These are phyloP conservation scores for Ophiostoma ips DNA, from an alignment of 2,329 filamentous ascomycete species.

Conservation along the genomic window DNA sequence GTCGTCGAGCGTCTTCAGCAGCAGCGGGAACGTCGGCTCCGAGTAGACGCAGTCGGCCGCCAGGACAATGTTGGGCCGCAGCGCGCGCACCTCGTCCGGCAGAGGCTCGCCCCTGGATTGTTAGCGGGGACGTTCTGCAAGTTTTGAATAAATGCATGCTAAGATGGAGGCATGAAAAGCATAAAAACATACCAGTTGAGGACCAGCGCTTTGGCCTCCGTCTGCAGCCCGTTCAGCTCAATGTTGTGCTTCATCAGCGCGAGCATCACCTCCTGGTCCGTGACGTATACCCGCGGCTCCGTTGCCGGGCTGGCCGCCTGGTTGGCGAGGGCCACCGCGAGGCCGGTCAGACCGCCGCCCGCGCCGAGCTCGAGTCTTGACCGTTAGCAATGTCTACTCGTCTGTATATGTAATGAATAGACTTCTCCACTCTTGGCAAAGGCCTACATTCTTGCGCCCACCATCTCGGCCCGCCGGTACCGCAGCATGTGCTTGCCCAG, in stretches of 20 bases:
- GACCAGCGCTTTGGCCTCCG: slow-evolving; percentile 50
- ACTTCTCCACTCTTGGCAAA: neutral
- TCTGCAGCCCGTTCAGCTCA: slow-evolving; percentile 56
- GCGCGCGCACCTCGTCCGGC: slow-evolving; percentile 34
- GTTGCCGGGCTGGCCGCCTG: neutral
- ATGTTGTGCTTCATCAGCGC: slow-evolving; percentile 79
- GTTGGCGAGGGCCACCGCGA: slow-evolving; percentile 45
- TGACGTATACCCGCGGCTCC: slow-evolving; percentile 50
- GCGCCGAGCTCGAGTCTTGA: slow-evolving; percentile 81
- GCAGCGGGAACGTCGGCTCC: slow-evolving; percentile 82
- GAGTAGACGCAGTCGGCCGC: slow-evolving; percentile 97
- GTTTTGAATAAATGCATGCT: too few species aligned
- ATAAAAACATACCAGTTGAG: slow-evolving; percentile 64
- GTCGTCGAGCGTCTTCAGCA: slow-evolving; percentile 63
- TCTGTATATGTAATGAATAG: neutral
- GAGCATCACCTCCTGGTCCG: slow-evolving; percentile 79
- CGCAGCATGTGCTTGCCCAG: slow-evolving; percentile 75
- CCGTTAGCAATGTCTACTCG: neutral
- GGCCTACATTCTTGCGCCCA: slow-evolving; percentile 57
- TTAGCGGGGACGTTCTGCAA: too few species aligned
- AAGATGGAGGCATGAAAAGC: too few species aligned
- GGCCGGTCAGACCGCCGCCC: slow-evolving; percentile 74
- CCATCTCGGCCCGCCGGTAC: slow-evolving; percentile 50
- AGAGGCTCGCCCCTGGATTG: slow-evolving; percentile 50
- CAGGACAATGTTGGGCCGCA: slow-evolving; percentile 66